Evolutionary conservation across 2,329 filamentous ascomycete genomes (phyloP).

Genomic region (Colletotrichum kahawae): DNA sequence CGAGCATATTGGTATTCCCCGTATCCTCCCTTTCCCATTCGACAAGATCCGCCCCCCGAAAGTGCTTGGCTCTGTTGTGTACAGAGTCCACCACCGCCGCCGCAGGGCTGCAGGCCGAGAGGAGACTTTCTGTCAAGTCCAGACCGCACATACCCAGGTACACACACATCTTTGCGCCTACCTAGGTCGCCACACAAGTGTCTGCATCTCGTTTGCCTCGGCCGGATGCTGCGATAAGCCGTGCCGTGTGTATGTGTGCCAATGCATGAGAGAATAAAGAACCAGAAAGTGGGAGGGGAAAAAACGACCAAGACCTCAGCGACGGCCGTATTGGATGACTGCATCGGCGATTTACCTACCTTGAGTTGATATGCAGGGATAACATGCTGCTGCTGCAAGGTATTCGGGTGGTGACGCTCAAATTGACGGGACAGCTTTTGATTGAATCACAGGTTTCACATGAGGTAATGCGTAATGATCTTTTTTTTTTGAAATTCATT

Average conservation of each 20-base stretch:
- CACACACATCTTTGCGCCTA: background rate
- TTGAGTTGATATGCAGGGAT: background rate
- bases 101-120: conserved; percentile 1
- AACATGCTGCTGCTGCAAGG: background rate
- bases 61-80: background rate
- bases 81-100: background rate
- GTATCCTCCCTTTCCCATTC: background rate
- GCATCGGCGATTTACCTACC: conserved; percentile 5
- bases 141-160: background rate
- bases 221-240: background rate
- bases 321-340: background rate
- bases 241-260: background rate
- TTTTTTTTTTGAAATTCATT: background rate
- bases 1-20: background rate
- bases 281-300: background rate
- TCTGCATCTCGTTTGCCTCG: background rate
- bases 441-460: background rate
- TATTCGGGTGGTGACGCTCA: background rate
- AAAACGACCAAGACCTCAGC: background rate
- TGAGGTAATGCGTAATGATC: background rate
- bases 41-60: background rate
- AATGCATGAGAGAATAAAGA: background rate
- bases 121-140: background rate
- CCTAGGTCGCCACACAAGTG: background rate
- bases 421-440: background rate